Conservation (phyloP, 2,329 filamentous ascomycete species). For the Phoma sp. region DNA sequence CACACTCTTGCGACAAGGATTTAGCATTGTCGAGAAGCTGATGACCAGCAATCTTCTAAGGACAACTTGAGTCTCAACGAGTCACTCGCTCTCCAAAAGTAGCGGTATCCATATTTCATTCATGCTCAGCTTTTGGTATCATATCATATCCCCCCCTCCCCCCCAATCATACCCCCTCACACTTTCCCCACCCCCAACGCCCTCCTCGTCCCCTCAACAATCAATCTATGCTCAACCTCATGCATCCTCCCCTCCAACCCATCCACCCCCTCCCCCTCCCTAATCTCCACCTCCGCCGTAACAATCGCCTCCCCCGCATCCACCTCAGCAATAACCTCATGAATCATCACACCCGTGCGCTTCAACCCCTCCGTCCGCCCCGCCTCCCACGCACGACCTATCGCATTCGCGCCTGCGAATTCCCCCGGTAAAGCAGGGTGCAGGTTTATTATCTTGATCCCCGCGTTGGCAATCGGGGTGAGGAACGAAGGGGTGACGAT, state of each 20-base stretch:
- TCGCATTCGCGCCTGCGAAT: conserved; percentile 80
- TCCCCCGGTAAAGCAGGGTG: conserved; percentile 78
- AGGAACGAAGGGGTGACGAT: conserved; percentile 76
- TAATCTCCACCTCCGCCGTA: conserved; percentile 70
- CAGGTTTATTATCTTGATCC: conserved; percentile 79
- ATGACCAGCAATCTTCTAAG: too few relatives aligned
- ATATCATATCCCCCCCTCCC: background rate
- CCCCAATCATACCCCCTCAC: too few relatives aligned
- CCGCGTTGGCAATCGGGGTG: conserved; percentile 67
- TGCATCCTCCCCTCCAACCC: conserved; percentile 78
- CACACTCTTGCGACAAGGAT: too few relatives aligned
- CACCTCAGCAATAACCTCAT: conserved; percentile 79
- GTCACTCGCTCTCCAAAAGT: too few relatives aligned
- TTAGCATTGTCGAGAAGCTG: too few relatives aligned
- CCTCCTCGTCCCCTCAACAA: conserved; percentile 74
- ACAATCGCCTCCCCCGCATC: conserved; percentile 80
- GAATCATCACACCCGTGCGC: conserved; percentile 84
- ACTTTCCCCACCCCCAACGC: conserved; percentile 49
- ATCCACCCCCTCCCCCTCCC: conserved; percentile 64
- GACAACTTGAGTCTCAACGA: too few relatives aligned
- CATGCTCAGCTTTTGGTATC: background rate
- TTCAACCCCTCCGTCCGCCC: conserved; percentile 72
- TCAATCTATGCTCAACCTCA: conserved; percentile 75
- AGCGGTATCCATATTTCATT: too few relatives aligned
- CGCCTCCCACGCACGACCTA: conserved; percentile 78